phyloP scores from a whole-genome alignment of 345 rosid genomes.

The Mangifera indica region DNA sequence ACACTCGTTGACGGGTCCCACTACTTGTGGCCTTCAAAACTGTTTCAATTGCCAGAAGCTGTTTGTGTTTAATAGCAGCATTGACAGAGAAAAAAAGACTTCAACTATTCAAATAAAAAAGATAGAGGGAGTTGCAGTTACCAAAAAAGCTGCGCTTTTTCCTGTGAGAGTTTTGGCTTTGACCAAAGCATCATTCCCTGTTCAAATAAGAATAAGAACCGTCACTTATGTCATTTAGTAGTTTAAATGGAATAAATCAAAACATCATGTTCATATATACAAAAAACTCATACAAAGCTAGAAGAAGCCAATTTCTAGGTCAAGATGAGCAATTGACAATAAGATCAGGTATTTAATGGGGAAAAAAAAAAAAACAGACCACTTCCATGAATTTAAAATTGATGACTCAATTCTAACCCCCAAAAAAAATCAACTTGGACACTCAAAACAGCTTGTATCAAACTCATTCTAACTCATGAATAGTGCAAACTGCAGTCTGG shows the following conservation, averaged over 20 bases:
- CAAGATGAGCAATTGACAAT: not conserved
- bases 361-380: no score
- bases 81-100: slow-evolving; percentile 27
- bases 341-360: not conserved
- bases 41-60: slow-evolving; percentile 99
- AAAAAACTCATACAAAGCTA: not conserved
- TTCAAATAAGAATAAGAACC: slow-evolving; percentile 26
- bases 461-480: not conserved
- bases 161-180: slow-evolving; percentile 96
- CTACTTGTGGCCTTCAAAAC: slow-evolving; percentile 62
- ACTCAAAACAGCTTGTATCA: not conserved
- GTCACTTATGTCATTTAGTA: slow-evolving; percentile 2
- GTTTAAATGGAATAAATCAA: slow-evolving; percentile 10
- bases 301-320: not conserved
- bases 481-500: not conserved
- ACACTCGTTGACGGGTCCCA: slow-evolving; percentile 37
- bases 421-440: not conserved
- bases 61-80: slow-evolving; percentile 55
- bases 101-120: slow-evolving; percentile 15
- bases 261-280: not conserved
- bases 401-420: not conserved
- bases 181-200: slow-evolving; percentile 90
- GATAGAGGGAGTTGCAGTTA: slow-evolving; percentile 33
- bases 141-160: slow-evolving; percentile 88
- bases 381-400: not conserved